Evolutionary conservation across 2,329 filamentous ascomycete genomes (phyloP), one percentile per base, ranked within the genome.

Genomic region (Erysiphe pulchra): DNA sequence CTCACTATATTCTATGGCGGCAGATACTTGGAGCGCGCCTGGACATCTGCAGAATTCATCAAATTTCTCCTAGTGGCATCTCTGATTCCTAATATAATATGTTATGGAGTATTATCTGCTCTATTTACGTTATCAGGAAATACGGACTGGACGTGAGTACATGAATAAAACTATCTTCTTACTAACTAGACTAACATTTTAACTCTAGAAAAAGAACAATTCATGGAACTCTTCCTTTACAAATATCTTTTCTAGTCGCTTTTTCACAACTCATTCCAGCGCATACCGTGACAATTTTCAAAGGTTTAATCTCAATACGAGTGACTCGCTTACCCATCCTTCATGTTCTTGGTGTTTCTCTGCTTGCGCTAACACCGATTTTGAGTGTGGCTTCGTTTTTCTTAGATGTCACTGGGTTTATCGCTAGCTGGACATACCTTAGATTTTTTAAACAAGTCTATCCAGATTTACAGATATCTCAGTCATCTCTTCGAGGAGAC

Each of bases 381-480:
- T 72, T 77, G 48, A 80, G 51, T 42, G 46, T 73, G 56, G 83
- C 84, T 17, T 78, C 84, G 41, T 69, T 86, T 51, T 74, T 92
- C 58, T 72, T 94, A 49, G 75, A 82, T 45, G 66, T 81, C 60
- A 78, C 80, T 53, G 86, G 84, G 48, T 80, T 98, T 60, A 60
- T 94, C 49, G 78, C 77, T 11, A 85, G 83, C 60, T 98, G 87
- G 87, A 83, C 81, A 39, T 95, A 95, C 61, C 75, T 98, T 16
- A 83, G 90, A 53, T 98, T 95, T 68, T 94, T 83, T 68, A 92
- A 93, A 64, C 63, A 68, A 47, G 72, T 77, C 48, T 77, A 78
- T 56, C 74, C 75, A 46, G 75, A 80, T 54, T 71, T 80, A 50
- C 75, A 78, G 54, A 64, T 69, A 12, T 69, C 70, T 10, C 74